These are phyloP conservation scores for Deinandra increscens DNA, from an alignment of 129 eudicot species.

Conservation along the genomic window DNA sequence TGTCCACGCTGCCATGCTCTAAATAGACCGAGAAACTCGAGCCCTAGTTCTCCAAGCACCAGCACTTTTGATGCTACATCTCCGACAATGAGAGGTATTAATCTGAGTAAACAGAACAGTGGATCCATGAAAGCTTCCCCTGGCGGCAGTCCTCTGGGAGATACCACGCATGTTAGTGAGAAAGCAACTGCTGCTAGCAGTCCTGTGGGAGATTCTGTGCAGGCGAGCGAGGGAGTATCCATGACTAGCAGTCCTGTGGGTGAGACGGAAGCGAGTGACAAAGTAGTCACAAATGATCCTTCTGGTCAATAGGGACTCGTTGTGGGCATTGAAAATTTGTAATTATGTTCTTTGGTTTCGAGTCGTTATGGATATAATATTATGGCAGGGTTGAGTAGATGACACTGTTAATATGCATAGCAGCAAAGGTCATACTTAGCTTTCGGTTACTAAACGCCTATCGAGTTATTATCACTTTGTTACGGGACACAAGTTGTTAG, in stretches of 20 bases:
- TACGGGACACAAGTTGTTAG: not conserved
- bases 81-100: slow-evolving; percentile 21
- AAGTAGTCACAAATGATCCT: not conserved
- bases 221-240: slow-evolving; percentile 16
- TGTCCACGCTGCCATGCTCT: slow-evolving; percentile 90
- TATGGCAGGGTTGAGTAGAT: slow-evolving; percentile 19
- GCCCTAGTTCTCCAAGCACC: slow-evolving; percentile 36
- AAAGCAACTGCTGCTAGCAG: slow-evolving; percentile 18
- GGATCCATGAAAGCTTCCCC: slow-evolving; percentile 22
- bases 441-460: not conserved
- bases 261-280: slow-evolving; percentile 23
- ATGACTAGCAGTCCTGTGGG: slow-evolving; percentile 17
- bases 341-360: not conserved
- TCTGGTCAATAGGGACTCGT: slow-evolving; percentile 18
- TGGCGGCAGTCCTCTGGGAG: slow-evolving; percentile 13
- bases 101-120: slow-evolving; percentile 17
- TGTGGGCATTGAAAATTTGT: slow-evolving; percentile 1
- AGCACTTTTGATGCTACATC: slow-evolving; percentile 27
- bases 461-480: not conserved
- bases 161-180: not conserved
- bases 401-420: slow-evolving; percentile 13
- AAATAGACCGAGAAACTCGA: slow-evolving; percentile 59
- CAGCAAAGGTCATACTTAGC: not conserved
- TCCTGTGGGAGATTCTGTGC: not conserved
- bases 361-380: not conserved